phyloP scores from a whole-genome alignment of 75 land plant species.

The Pinus albicaulis region DNA sequence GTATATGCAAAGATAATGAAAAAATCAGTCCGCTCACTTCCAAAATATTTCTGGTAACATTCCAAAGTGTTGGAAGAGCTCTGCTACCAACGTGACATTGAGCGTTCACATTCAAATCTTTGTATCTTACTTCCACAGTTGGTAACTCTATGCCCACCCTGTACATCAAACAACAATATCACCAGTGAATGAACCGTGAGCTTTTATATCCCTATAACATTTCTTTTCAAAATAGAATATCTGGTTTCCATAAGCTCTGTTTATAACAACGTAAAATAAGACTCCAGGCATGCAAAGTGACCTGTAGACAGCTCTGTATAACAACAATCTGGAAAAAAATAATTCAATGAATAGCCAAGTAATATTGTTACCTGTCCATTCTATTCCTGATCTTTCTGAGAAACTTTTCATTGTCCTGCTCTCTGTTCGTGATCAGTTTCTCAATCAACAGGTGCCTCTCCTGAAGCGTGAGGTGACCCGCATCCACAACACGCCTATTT shows the following conservation, averaged over 20 bases:
- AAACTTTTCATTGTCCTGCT: conserved; percentile 59
- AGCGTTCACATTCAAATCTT: conserved; percentile 63
- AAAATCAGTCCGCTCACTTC: conserved; percentile 43
- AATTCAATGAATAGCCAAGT: too few species aligned
- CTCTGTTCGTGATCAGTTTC: conserved; percentile 49
- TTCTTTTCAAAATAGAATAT: too few species aligned
- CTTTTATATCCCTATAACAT: too few species aligned
- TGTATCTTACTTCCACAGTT: conserved; percentile 67
- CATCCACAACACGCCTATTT: conserved; percentile 31
- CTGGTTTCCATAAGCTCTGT: too few species aligned
- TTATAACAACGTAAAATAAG: too few species aligned
- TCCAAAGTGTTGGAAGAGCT: conserved; percentile 79
- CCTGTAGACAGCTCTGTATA: too few species aligned
- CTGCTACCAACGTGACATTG: conserved; percentile 59
- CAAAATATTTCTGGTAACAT: too few species aligned
- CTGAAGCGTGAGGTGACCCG: conserved; percentile 36
- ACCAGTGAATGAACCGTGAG: too few species aligned
- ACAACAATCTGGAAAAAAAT: too few species aligned
- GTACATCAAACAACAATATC: background rate
- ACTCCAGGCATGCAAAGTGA: too few species aligned
- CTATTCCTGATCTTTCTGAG: conserved; percentile 49
- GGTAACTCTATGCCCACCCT: conserved; percentile 74
- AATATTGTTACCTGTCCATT: conserved; percentile 42
- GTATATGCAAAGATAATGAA: background rate
- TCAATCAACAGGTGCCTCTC: conserved; percentile 60